Conservation (phyloP, 768 basidiomycete species). For the Basidioascus undulatus region DNA sequence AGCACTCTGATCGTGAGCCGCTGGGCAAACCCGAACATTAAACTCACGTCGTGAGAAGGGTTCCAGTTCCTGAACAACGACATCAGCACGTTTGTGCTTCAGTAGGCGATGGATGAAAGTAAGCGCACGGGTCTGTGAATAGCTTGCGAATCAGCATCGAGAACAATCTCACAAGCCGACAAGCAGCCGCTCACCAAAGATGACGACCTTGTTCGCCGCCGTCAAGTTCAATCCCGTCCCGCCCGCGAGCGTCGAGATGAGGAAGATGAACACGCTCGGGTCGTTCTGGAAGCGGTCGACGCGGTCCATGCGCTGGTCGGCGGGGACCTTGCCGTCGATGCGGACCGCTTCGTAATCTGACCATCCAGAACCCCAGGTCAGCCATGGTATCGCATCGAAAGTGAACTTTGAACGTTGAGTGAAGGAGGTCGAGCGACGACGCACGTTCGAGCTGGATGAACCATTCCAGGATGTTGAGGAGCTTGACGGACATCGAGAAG, state of each 20-base stretch:
- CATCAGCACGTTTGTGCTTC: too few species aligned
- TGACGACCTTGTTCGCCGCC: slow-evolving; percentile 80
- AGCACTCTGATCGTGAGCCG: too few species aligned
- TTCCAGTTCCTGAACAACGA: too few species aligned
- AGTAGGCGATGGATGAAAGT: not conserved
- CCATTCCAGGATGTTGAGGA: slow-evolving; percentile 62
- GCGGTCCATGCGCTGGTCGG: slow-evolving; percentile 51
- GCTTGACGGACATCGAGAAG: slow-evolving; percentile 77
- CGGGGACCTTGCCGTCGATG: slow-evolving; percentile 50
- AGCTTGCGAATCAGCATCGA: slow-evolving; percentile 45
- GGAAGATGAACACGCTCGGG: slow-evolving; percentile 46
- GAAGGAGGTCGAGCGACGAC: slow-evolving; percentile 1
- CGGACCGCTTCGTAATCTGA: slow-evolving; percentile 11
- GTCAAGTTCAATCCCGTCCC: slow-evolving; percentile 78
- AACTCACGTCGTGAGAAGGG: slow-evolving; percentile 66
- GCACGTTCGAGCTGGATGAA: slow-evolving; percentile 37
- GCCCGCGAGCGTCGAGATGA: slow-evolving; percentile 77
- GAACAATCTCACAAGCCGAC: not conserved
- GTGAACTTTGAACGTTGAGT: too few species aligned
- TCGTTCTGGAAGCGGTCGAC: slow-evolving; percentile 65
- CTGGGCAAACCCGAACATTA: not conserved
- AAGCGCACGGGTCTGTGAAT: too few species aligned
- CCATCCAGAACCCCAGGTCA: slow-evolving; percentile 7
- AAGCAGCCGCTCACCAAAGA: slow-evolving; percentile 35
- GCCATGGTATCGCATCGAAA: too few species aligned